These are phyloP conservation scores for Oehlia diaphana DNA, from an alignment of 192 early-diverging fungal species.

Conservation along the genomic window DNA sequence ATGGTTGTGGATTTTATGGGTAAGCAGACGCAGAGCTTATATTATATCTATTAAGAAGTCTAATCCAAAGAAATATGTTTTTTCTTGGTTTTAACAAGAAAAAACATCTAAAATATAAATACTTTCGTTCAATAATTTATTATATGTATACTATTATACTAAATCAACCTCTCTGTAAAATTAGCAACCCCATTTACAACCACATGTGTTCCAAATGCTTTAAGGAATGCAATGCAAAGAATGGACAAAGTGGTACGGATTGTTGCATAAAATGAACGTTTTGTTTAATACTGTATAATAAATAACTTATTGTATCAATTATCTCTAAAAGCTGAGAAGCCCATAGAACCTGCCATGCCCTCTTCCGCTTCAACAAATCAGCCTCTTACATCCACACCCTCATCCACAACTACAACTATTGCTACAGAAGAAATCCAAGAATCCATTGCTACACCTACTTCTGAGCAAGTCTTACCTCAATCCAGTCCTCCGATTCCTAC, in stretches of 20 bases:
- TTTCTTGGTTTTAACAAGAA: neutral
- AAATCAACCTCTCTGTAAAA: neutral
- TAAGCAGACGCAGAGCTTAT: conserved; percentile 19
- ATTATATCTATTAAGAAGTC: neutral
- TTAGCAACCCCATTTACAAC: conserved; percentile 65
- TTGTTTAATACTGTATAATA: neutral
- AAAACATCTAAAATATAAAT: neutral
- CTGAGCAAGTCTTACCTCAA: conserved; percentile 9
- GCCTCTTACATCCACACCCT: conserved; percentile 10
- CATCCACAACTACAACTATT: conserved; percentile 17
- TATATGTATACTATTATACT: neutral
- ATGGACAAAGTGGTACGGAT: conserved; percentile 42
- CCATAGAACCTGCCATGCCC: conserved; percentile 28
- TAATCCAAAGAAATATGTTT: neutral
- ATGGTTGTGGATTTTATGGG: conserved; percentile 76
- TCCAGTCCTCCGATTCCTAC: conserved; percentile 32
- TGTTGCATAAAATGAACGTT: neutral
- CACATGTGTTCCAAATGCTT: conserved; percentile 80
- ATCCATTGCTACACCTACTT: conserved; percentile 13
- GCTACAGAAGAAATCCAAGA: conserved; percentile 26
- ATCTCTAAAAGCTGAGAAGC: conserved; percentile 26
- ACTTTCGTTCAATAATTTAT: conserved; percentile 11
- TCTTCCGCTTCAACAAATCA: conserved; percentile 30
- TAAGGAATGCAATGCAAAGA: conserved; percentile 59
- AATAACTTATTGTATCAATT: neutral